Evolutionary conservation across 768 basidiomycete species (phyloP).

Genomic region (Boletus sp.): DNA sequence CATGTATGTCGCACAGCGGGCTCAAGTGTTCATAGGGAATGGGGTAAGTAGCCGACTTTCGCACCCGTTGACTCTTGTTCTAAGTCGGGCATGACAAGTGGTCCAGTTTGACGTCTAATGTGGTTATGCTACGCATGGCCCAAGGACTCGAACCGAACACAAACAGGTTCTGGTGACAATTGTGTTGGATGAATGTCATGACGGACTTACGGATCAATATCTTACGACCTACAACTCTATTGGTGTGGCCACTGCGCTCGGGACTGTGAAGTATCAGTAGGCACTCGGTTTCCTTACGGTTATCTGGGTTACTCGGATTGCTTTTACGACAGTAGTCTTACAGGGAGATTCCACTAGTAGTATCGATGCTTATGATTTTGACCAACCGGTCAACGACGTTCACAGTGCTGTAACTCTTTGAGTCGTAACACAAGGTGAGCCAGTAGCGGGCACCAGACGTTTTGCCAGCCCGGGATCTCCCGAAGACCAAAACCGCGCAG

Average conservation of each 20-base stretch:
- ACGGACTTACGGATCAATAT: background rate
- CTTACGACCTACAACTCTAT: background rate
- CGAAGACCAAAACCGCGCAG: too few species aligned
- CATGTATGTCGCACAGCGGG: conserved; percentile 47
- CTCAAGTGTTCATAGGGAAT: conserved; percentile 52
- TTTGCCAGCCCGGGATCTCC: too few species aligned
- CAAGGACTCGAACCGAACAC: conserved; percentile 25
- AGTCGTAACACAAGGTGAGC: too few species aligned
- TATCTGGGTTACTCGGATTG: background rate
- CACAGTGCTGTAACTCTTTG: too few species aligned
- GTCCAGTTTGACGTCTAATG: conserved; percentile 42
- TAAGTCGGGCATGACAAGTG: conserved; percentile 27
- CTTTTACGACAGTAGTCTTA: background rate
- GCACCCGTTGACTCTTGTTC: background rate
- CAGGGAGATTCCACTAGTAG: background rate
- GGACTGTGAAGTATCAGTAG: background rate
- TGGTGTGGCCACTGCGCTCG: background rate
- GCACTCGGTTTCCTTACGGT: background rate
- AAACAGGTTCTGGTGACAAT: conserved; percentile 36
- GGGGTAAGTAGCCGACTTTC: conserved; percentile 37
- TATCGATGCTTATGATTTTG: background rate
- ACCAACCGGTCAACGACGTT: too few species aligned
- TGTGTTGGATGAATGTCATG: background rate
- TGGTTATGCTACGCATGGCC: conserved; percentile 37
- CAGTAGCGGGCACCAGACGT: too few species aligned